Evolutionary conservation across 768 basidiomycete species (phyloP).

Genomic region (Cubamyces sp.): DNA sequence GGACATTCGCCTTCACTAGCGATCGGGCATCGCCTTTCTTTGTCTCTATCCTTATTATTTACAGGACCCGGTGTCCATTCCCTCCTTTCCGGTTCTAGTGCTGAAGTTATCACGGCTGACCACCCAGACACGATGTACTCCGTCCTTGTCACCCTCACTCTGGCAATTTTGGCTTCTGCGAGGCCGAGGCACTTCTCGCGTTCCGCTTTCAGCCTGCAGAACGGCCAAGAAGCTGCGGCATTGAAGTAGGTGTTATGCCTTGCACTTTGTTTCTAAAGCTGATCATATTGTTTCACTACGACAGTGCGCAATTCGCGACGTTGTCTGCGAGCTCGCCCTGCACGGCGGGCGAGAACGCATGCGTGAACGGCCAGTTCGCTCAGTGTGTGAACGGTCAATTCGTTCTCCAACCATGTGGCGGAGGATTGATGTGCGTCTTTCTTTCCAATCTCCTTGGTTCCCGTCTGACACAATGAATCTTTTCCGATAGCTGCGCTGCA

Average conservation of each 20-base stretch:
- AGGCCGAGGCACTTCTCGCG: constrained; percentile 23
- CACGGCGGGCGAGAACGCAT: constrained; percentile 43
- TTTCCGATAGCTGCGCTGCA: constrained; percentile 23
- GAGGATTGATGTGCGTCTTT: constrained; percentile 18
- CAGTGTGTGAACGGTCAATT: constrained; percentile 55
- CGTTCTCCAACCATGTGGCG: constrained; percentile 30
- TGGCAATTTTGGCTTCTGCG: constrained; percentile 35
- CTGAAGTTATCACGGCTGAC: no score
- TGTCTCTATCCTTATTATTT: neutral
- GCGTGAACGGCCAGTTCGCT: constrained; percentile 51
- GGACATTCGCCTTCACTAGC: constrained; percentile 1
- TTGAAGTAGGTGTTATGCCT: constrained; percentile 28
- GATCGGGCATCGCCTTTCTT: constrained; percentile 16
- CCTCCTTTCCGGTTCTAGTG: neutral
- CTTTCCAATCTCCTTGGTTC: no score
- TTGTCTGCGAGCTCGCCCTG: constrained; percentile 52
- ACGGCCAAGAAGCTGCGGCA: constrained; percentile 35
- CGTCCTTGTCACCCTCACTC: constrained; percentile 35
- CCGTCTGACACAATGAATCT: neutral
- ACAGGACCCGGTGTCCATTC: constrained; percentile 13
- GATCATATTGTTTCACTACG: no score
- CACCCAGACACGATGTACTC: constrained; percentile 43
- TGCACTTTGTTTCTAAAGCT: no score
- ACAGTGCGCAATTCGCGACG: constrained; percentile 45
- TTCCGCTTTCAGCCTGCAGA: constrained; percentile 25